Base-by-base conservation (phyloP, 2,329 filamentous ascomycete species). In the Eutypa lata region DNA sequence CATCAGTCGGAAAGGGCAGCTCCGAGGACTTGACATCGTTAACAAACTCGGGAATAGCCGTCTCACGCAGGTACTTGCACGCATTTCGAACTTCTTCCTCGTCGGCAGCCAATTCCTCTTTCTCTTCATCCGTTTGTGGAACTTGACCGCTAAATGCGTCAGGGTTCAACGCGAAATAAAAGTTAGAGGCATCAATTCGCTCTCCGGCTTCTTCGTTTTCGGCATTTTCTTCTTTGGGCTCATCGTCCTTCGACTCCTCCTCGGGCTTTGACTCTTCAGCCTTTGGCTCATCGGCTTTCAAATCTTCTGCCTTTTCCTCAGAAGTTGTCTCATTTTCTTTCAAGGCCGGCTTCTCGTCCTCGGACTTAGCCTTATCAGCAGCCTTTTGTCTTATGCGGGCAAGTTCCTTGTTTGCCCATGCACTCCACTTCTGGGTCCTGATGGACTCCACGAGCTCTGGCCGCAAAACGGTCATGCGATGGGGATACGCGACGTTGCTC, bases 1-100 rank as follows among this genome's bases (percentile, higher is more conserved):
- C 94, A 64, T 99, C 95, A 91, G 97, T 97, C 13, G 94, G 94
- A 77, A 97, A 97, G 64, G 93, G 94, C 60, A 96, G 88, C 61
- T 99, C 93, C 7, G 91, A 92, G 60, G 96, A 90, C 67, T 89
- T 88, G 53, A 99, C 82, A 65, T 99, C 93, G 57, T 88, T 86
- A 53, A 97, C 74, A 53, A 99, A 79, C 52, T 88, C 84, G n/a
- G 93, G 91, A 59, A 99, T 88, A 51, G 91, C 83, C 55, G 88
- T 86, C 8, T 85, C 79, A 8, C 84, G 84, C 48, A 99, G 79
- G 71, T 89, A 91, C 50, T 84, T 78, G 74, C 91, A 94, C 28
- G 91, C 91, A 52, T 87, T 84, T 57, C 90, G 88, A 48, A 99
- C 93, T 53, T 95, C 90, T 61, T 87, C 81, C 76, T 99, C 94